Percentiles rank a stretch among this genome's conserved stretches.
These are phyloP conservation scores for barrel medic (Medicago truncatula) DNA, from an alignment of 306 rosid species.

Conservation along the genomic window MtrunA17r5.0-ANR NC_053042.1:42972001-42972500, in stretches of 20 bases:
- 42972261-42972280: conserved; percentile 74
- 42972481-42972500: conserved; percentile 81
- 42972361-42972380: conserved; percentile 83
- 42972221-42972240: conserved; percentile 82
- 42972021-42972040: conserved; percentile 90
- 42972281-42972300: conserved; percentile 79
- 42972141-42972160: conserved; percentile 71
- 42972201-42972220: conserved; percentile 74
- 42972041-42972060: conserved; percentile 92
- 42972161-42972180: conserved; percentile 63
- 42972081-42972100: conserved; percentile 88
- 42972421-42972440: conserved; percentile 59
- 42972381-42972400: conserved; percentile 84
- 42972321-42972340: conserved; percentile 93
- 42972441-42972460: conserved; percentile 53
- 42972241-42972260: conserved; percentile 76
- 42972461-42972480: conserved; percentile 74
- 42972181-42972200: conserved; percentile 87
- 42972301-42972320: conserved; percentile 83
- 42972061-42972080: conserved; percentile 81
- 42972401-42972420: conserved; percentile 93
- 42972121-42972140: conserved; percentile 88
- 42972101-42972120: conserved; percentile 88
- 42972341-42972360: conserved; percentile 92
- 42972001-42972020: conserved; percentile 69